phyloP scores from a whole-genome alignment of 75 land plant genomes.

The Pseudotsuga menziesii region DNA sequence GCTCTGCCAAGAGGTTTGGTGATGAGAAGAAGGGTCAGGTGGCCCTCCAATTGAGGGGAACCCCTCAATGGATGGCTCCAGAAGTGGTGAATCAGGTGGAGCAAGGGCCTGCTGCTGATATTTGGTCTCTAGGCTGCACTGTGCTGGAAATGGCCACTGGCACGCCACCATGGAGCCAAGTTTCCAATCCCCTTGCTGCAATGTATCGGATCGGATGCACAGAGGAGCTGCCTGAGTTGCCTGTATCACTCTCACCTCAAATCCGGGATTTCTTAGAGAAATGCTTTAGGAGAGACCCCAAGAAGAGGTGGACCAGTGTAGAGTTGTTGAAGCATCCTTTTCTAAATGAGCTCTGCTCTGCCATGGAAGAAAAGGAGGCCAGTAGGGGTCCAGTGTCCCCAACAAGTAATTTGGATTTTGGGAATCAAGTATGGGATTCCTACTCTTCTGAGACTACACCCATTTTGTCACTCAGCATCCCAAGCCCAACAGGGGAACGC shows the following conservation, averaged over 20 bases:
- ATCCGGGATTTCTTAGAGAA: conserved; percentile 65
- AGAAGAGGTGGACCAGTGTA: conserved; percentile 48
- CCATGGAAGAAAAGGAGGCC: background rate
- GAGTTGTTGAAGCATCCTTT: conserved; percentile 66
- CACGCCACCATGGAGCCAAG: conserved; percentile 26
- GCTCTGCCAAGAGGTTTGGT: conserved; percentile 34
- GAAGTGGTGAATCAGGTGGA: conserved; percentile 29
- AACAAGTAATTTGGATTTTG: background rate
- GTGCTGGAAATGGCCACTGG: conserved; percentile 49
- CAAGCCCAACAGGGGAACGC: background rate
- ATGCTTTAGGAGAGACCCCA: conserved; percentile 54
- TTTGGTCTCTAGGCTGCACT: conserved; percentile 30
- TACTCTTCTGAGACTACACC: too few species aligned
- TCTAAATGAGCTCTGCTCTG: background rate
- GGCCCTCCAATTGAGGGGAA: background rate
- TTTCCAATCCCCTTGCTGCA: conserved; percentile 34
- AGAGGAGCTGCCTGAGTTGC: conserved; percentile 44
- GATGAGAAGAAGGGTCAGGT: background rate
- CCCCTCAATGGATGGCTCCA: conserved; percentile 36
- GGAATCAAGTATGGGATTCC: background rate
- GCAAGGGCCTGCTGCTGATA: conserved; percentile 33
- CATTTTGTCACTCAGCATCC: background rate
- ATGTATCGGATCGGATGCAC: conserved; percentile 58
- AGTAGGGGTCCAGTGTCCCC: background rate
- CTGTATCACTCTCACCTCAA: conserved; percentile 42